Evolutionary conservation across 257 asterid genomes (phyloP), one percentile per base, ranked within the genome.

Genomic region (Cinchona pubescens): DNA sequence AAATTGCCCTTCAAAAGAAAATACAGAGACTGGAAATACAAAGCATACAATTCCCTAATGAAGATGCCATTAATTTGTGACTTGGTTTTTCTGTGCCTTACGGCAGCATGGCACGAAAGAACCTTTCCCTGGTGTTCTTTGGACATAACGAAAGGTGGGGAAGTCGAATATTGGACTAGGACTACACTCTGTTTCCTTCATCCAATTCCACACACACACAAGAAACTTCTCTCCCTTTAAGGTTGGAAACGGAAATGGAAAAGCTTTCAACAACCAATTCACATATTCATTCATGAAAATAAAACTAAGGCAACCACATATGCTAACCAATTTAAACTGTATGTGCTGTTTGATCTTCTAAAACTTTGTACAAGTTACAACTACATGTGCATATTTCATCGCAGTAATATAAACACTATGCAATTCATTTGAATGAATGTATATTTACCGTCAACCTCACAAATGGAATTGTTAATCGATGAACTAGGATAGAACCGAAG

Each of bases 351-450:
- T 53, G 42, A 51, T 75, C 45, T 64, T 59, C 6, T 25, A 40
- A 58, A 58, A 40, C 58, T 66, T 11, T 18, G n/a, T n/a, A n/a
- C n/a, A n/a, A n/a, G n/a, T 40, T 53, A 75, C 73, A 66, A 45
- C 18, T 53, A 66, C 67, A 34, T 75, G 53, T 42, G 37, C 43
- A 23, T 37, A 27, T 4, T 34, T 29, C 13, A 43, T n/a, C 7
- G 12, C 48, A 14, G 53, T 42, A 30, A 60, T 63, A 15, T 7
- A 63, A n/a, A 58, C 32, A n/a, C 62, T 9, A 9, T 10, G 62
- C n/a, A 56, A 56, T 53, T 53, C 62, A n/a, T 0, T 58, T n/a
- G 6, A 60, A 30, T 32, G 51, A 65, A 49, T 64, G 25, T 74
- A 43, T 42, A 37, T 29, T n/a, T 19, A 19, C 66, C 49, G 16